Base-by-base conservation (phyloP, 768 basidiomycete genomes). In the Lactarius tabidus region DNA sequence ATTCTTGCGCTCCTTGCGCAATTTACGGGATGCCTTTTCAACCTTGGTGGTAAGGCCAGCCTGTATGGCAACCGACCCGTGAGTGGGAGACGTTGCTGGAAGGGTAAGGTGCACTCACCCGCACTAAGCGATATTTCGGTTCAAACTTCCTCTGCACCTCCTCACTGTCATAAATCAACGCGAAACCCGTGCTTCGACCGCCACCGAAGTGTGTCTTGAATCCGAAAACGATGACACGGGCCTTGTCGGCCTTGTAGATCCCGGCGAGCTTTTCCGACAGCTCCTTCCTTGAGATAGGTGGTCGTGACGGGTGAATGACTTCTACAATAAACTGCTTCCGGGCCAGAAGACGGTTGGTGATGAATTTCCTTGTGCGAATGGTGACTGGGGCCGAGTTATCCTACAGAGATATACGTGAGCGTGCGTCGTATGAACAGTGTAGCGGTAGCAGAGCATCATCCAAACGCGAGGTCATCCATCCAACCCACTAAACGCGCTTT, bases 1-100 rank as follows among this genome's bases (percentile, higher is more conserved):
- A 82, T 99, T 99, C 87, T 99, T 99, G 74, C 97, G 88, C 84
- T 98, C 96, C 83, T 98, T 98, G 79, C 97, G 90, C 79, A 98
- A 87, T 79, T 98, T 98, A 75, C 97, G 90, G 70, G 93, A 94
- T 60, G 96, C 81, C 79, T 89, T 93, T 51, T 93, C 91, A 68
- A 89, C 87, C 82, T 98, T 97, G 69, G 82, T 64, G 38, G 72
- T 75, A 56, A 94, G 76, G 59, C 90, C 89, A 69, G 82, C 85
- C 92, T 93, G 68, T 23, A 59, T 51, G 38, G 23, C 28, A 15
- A 17, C 18, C 9, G 20, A 60, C 45, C 39, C 36, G 38, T 57
- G 15, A 66, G 33, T 17, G 20, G n/a, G 51, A 29, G 62, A 8
- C 36, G 17, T 18, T 23, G 2, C 23, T 7, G 31, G 52, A 28